These are phyloP conservation scores for Aspergillus clavatus DNA, from an alignment of 2,329 filamentous ascomycete genomes.

Conservation along the genomic window DNA sequence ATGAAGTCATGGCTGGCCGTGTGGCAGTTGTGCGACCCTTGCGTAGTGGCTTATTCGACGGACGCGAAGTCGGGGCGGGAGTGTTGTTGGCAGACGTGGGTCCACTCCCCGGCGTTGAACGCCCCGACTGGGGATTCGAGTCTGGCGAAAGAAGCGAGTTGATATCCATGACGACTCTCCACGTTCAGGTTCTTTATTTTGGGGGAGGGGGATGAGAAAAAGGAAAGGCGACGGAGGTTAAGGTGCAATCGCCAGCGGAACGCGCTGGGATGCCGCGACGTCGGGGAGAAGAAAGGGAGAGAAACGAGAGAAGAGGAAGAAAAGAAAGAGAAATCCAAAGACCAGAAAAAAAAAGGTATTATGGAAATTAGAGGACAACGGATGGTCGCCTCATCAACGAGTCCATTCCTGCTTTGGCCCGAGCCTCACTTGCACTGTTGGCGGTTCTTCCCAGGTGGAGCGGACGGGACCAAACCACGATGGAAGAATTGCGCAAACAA, in stretches of 20 bases:
- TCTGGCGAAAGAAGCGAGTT: constrained; percentile 45
- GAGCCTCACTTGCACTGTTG: constrained; percentile 18
- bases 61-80: constrained; percentile 20
- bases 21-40: constrained; percentile 32
- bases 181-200: too few relatives aligned
- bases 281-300: constrained; percentile 1
- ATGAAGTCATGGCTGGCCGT: constrained; percentile 35
- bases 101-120: constrained; percentile 27
- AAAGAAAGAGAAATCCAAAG: too few relatives aligned
- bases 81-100: constrained; percentile 26
- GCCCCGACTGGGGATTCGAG: constrained; percentile 35
- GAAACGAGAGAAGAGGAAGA: constrained; percentile 5
- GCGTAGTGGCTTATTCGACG: constrained; percentile 35
- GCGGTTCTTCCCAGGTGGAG: background rate
- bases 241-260: constrained; percentile 1
- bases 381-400: constrained; percentile 28
- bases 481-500: background rate
- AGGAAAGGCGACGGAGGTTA: constrained; percentile 1
- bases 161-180: constrained; percentile 39
- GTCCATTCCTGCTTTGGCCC: constrained; percentile 33
- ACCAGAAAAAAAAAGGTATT: constrained; percentile 2
- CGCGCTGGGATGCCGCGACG: constrained; percentile 10
- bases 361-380: constrained; percentile 23
- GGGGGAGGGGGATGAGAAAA: too few relatives aligned
- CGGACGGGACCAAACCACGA: background rate